phyloP scores from a whole-genome alignment of 1,284 basidiomycete genomes.

The Naganishia albida region DNA sequence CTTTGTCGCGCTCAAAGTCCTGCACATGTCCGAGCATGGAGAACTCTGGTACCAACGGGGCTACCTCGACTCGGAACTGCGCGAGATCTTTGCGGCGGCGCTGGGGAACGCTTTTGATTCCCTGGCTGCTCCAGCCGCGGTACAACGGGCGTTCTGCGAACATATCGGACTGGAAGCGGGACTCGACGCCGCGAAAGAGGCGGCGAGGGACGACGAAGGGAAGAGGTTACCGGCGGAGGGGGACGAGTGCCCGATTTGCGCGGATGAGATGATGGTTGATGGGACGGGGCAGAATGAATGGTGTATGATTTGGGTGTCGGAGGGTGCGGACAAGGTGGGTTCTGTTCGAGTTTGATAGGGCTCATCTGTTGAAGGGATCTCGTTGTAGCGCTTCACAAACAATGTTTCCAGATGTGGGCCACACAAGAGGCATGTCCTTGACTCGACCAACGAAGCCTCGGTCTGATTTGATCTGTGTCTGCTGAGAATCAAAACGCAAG shows the following conservation, averaged over 20 bases:
- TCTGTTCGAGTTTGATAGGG: background rate
- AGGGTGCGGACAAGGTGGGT: conserved; percentile 23
- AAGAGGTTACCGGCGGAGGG: conserved; percentile 13
- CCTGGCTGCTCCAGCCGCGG: conserved; percentile 1
- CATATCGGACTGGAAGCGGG: conserved; percentile 10
- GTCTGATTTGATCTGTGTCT: too few species aligned
- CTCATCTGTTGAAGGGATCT: background rate
- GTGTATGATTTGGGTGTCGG: conserved; percentile 26
- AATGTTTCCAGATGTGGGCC: conserved; percentile 31
- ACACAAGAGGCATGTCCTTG: conserved; percentile 11
- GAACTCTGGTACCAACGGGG: conserved; percentile 27
- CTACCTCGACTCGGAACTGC: conserved; percentile 11
- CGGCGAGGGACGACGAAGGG: background rate
- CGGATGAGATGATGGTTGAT: conserved; percentile 23
- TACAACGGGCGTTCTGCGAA: conserved; percentile 18
- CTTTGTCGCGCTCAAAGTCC: conserved; percentile 29
- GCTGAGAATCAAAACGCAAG: conserved; percentile 9
- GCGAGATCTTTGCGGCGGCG: conserved; percentile 15
- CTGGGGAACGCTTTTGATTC: conserved; percentile 14
- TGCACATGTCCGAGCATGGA: conserved; percentile 7
- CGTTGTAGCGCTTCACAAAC: conserved; percentile 20
- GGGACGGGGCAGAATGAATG: conserved; percentile 19
- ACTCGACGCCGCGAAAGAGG: background rate
- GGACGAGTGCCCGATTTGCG: conserved; percentile 28
- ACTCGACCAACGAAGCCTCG: background rate